Evolutionary conservation across 805 yeast species (phyloP).

Genomic region (Teunomyces barrocoloradensis): DNA sequence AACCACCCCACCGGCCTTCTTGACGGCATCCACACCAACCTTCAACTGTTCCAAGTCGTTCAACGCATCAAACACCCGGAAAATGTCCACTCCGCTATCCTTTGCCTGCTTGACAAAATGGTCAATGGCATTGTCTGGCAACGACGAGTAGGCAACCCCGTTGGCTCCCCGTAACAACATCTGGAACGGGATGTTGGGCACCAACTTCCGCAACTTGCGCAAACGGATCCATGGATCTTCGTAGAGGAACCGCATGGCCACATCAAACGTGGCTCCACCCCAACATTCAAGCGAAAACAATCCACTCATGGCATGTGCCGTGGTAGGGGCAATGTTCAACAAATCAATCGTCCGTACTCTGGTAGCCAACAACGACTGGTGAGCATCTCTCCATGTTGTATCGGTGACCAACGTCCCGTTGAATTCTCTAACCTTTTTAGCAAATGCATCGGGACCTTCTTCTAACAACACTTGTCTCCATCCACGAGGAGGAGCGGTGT

Average conservation of each 20-base stretch:
- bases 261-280: constrained; percentile 99
- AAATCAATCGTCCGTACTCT: constrained; percentile 94
- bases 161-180: constrained; percentile 99
- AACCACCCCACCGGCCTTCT: constrained; percentile 97
- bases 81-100: constrained; percentile 93
- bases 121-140: constrained; percentile 98
- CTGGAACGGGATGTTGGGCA: constrained; percentile 99
- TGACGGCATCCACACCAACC: constrained; percentile 97
- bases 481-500: constrained; percentile 60
- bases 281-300: constrained; percentile 98
- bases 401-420: constrained; percentile 93
- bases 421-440: constrained; percentile 78
- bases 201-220: constrained; percentile 79
- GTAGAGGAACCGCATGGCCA: constrained; percentile 95
- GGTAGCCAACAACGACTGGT: constrained; percentile 95
- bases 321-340: constrained; percentile 87
- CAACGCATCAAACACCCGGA: constrained; percentile 96
- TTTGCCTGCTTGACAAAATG: constrained; percentile 95
- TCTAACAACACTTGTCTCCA: constrained; percentile 88
- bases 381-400: constrained; percentile 99
- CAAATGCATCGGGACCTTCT: constrained; percentile 87
- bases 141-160: constrained; percentile 96
- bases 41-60: constrained; percentile 94
- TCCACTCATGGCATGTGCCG: constrained; percentile 84
- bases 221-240: constrained; percentile 99